These are phyloP conservation scores for Tetraselmis striata DNA, from an alignment of 139 green algal species.

Conservation along the genomic window DNA sequence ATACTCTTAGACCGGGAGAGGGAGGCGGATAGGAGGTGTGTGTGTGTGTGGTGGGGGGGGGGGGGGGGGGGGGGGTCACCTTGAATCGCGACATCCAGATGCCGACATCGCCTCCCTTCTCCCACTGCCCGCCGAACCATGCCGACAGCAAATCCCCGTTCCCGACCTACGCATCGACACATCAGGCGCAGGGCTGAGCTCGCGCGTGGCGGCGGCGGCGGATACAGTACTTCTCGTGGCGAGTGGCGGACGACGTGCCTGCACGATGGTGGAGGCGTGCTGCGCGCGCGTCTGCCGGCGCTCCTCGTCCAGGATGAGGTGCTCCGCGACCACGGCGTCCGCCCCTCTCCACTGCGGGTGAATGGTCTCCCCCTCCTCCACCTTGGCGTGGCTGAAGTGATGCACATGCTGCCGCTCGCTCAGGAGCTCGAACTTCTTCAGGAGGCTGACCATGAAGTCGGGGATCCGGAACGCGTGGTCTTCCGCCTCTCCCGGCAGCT, in stretches of 20 bases:
- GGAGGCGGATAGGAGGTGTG: too few relatives aligned
- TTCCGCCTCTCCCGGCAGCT: background rate
- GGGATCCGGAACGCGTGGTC: background rate
- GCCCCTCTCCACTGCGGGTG: background rate
- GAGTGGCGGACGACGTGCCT: too few relatives aligned
- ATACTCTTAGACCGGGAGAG: too few relatives aligned
- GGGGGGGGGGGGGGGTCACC: too few relatives aligned
- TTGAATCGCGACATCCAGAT: conserved; percentile 6
- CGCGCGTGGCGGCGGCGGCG: too few relatives aligned
- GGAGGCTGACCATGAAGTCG: background rate
- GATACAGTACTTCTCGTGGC: too few relatives aligned
- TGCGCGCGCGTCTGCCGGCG: background rate
- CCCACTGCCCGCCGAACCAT: conserved; percentile 5
- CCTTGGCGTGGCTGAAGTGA: background rate
- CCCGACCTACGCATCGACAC: too few relatives aligned
- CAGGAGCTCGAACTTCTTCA: background rate
- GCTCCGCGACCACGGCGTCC: background rate
- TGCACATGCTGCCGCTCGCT: background rate
- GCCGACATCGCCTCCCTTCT: conserved; percentile 1
- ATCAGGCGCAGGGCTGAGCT: too few relatives aligned
- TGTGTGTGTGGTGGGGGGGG: too few relatives aligned
- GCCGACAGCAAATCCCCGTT: conserved; percentile 1
- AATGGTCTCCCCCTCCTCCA: background rate
- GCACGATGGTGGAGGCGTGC: conserved; percentile 12
- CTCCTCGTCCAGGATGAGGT: background rate